Percentiles rank a stretch among this genome's conserved stretches.
phyloP scores from a whole-genome alignment of 1,284 basidiomycete species.

The Fomitiporia mediterranea region DNA sequence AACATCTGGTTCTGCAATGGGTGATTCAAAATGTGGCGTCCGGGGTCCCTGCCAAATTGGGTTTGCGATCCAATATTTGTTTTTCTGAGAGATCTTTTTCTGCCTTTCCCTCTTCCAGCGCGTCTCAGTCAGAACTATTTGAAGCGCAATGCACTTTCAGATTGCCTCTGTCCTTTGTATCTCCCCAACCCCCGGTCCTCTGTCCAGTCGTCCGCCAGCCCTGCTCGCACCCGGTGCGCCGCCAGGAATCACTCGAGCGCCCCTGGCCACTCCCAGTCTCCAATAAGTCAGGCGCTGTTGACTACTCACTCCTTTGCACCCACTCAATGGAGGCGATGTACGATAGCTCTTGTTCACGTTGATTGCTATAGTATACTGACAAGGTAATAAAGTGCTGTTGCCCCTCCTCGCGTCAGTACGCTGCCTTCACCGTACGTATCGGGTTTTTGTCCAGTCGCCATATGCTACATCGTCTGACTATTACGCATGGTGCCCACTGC shows the following conservation, averaged over 20 bases:
- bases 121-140: slow-evolving; percentile 14
- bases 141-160: slow-evolving; percentile 4
- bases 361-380: background rate
- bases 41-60: background rate
- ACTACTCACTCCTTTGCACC: background rate
- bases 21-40: background rate
- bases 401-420: slow-evolving; percentile 6
- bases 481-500: too few relatives aligned
- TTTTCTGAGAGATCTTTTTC: slow-evolving; percentile 2
- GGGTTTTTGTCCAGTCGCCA: too few relatives aligned
- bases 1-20: background rate
- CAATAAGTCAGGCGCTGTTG: background rate
- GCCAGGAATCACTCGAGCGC: too few relatives aligned
- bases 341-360: background rate
- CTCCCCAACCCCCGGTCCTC: slow-evolving; percentile 9
- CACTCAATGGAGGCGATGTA: slow-evolving; percentile 12
- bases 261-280: background rate
- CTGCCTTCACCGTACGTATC: slow-evolving; percentile 16
- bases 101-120: background rate
- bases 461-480: too few relatives aligned
- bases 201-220: slow-evolving; percentile 5
- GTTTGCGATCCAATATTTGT: slow-evolving; percentile 1
- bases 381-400: background rate
- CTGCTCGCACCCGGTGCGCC: background rate
- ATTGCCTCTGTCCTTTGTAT: slow-evolving; percentile 13